A percentile compares a stretch with the other conserved stretches of the same genome.
Conservation (phyloP, 2,329 filamentous ascomycete genomes). For the Aureobasidium sp. region DNA sequence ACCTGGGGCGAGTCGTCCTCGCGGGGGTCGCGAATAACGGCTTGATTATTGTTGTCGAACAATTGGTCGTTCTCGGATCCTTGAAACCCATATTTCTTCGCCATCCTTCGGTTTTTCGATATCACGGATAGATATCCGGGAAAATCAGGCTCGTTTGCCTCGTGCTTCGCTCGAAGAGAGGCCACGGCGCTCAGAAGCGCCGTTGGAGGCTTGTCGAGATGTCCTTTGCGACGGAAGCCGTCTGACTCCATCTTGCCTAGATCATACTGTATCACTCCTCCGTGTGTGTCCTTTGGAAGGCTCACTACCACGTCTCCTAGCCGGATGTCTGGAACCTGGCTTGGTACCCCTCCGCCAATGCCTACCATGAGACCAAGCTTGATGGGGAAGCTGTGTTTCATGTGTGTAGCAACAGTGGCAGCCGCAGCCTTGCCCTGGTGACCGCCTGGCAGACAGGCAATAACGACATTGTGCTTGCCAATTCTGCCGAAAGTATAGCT, state of each 20-base stretch:
- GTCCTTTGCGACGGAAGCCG: constrained; percentile 14
- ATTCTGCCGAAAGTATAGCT: constrained; percentile 13
- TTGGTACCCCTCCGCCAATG: constrained; percentile 18
- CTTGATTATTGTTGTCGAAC: neutral
- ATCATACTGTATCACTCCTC: constrained; percentile 22
- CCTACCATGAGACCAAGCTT: constrained; percentile 19
- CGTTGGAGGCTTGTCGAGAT: constrained; percentile 16
- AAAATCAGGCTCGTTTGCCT: neutral
- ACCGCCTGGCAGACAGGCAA: constrained; percentile 17
- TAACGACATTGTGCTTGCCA: constrained; percentile 15
- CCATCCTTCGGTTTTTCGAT: neutral
- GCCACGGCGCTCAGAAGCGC: constrained; percentile 19
- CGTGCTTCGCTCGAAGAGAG: constrained; percentile 18
- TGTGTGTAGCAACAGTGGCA: constrained; percentile 13
- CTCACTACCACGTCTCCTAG: constrained; percentile 22
- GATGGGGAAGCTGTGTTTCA: constrained; percentile 13
- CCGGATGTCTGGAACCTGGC: constrained; percentile 10
- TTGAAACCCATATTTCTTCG: neutral
- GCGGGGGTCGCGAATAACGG: too few relatives aligned
- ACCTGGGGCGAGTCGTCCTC: too few relatives aligned
- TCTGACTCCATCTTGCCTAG: constrained; percentile 15
- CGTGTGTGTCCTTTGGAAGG: constrained; percentile 14
- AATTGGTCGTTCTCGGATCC: neutral
- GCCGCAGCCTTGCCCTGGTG: constrained; percentile 14
- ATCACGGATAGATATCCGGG: neutral